Evolutionary conservation across 164 flowering plant genomes (phyloP).

Genomic region (Magnolia kwangsiensis): DNA sequence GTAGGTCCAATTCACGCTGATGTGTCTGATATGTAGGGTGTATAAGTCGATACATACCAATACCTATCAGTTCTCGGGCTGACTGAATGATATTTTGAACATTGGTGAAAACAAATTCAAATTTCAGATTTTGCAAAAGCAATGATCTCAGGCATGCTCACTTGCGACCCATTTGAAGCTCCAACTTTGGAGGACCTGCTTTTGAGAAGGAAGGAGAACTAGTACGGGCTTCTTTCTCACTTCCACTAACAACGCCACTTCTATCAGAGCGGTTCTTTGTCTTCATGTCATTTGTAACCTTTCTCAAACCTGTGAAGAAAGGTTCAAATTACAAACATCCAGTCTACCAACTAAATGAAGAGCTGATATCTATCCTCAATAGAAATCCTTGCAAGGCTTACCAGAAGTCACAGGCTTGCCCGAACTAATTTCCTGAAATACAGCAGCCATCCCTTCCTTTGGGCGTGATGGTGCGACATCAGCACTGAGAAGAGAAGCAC

Average conservation of each 20-base stretch:
- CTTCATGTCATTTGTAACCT: conserved; percentile 82
- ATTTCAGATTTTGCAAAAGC: too few species aligned
- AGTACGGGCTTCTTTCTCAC: conserved; percentile 50
- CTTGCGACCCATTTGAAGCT: conserved; percentile 99
- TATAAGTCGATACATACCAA: background rate
- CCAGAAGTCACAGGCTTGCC: conserved; percentile 78
- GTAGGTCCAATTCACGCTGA: background rate
- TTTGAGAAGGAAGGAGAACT: conserved; percentile 66
- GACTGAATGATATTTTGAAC: background rate
- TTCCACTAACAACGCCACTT: conserved; percentile 56
- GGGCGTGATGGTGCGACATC: conserved; percentile 64
- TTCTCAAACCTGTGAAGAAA: conserved; percentile 49
- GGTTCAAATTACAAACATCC: background rate
- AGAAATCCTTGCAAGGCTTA: conserved; percentile 17
- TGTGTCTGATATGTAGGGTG: background rate
- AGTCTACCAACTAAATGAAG: conserved; percentile 2
- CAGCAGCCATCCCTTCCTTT: conserved; percentile 91
- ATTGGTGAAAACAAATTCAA: background rate
- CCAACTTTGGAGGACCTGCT: conserved; percentile 83
- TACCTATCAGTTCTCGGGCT: background rate
- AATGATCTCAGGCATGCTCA: conserved; percentile 31
- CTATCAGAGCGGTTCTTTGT: conserved; percentile 84
- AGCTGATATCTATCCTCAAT: background rate
- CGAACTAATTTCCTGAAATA: conserved; percentile 80
- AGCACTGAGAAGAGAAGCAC: conserved; percentile 62